Evolutionary conservation across 2,329 filamentous ascomycete species (phyloP), one percentile per base, ranked within the genome.

Genomic region (Penicillium sp.): DNA sequence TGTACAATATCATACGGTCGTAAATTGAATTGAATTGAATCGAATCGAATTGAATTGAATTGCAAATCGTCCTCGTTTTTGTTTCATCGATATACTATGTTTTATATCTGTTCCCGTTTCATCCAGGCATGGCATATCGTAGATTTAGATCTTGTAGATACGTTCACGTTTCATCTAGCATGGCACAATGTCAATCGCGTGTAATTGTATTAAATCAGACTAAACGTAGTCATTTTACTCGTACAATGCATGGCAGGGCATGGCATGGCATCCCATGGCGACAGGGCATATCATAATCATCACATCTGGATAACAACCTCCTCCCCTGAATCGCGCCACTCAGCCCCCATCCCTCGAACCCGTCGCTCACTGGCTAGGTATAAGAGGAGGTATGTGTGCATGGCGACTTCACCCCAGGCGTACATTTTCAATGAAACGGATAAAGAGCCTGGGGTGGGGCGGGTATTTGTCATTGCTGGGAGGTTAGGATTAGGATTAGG

Each of bases 381-480:
- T 0, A 96, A 70, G 32, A 92, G 68, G 3, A 94, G 71, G 68
- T 91, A 96, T 27, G 90, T 79, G 62, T 95, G 87, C 47, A 84
- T 80, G 0, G 84, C 83, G 0, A 90, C 75, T 55, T 87, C 82
- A 0, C 89, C 91, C 86, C 89, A 96, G 64, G 89, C 90, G 66
- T 89, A 94, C 1, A 93, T 69, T 27, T 84, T 81, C 2, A 95
- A 68, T 1, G 59, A 69, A 50, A 77, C 73, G 9, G 73, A 55
- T 9, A 42, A 7, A 7, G 21, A 18, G 13, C 12, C 33, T 7
- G 34, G 2, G 4, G 6, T 23, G 33, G n/a, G n/a, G 8, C 18
- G 3, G 34, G 20, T 12, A 10, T 37, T 32, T n/a, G n/a, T n/a
- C n/a, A n/a, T n/a, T n/a, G n/a, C n/a, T n/a, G n/a, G n/a, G n/a